Evolutionary conservation across 139 green algal species (phyloP).

Genomic region (Closterium sp.): DNA sequence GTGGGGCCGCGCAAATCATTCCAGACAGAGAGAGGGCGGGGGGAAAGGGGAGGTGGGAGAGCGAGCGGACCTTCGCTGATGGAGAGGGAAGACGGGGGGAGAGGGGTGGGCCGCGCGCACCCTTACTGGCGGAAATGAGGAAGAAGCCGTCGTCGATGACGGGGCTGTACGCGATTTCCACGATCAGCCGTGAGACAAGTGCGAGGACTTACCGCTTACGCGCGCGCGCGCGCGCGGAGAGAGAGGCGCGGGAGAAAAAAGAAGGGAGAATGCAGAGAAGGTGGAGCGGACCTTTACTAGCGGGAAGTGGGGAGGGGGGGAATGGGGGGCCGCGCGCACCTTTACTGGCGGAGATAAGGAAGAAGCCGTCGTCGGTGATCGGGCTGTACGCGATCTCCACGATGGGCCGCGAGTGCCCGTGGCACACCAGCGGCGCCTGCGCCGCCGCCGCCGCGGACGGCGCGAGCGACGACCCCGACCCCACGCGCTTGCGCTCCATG

Average conservation of each 20-base stretch:
- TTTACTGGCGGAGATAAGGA: conserved; percentile 91
- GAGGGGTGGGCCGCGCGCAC: no score
- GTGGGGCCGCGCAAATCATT: no score
- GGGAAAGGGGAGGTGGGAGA: no score
- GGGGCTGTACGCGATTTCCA: conserved; percentile 85
- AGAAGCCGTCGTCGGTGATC: conserved; percentile 91
- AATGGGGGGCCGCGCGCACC: conserved; percentile 6
- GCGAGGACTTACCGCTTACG: no score
- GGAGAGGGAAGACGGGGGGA: no score
- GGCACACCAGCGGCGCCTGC: conserved; percentile 83
- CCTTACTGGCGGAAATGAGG: conserved; percentile 86
- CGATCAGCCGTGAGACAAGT: conserved; percentile 87
- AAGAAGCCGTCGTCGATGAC: conserved; percentile 94
- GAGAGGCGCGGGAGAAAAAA: no score
- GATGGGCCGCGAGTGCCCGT: conserved; percentile 93
- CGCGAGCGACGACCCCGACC: neutral
- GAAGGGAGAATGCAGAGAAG: no score
- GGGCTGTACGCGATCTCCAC: conserved; percentile 92
- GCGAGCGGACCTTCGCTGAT: no score
- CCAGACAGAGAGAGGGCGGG: no score
- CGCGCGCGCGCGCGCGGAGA: no score
- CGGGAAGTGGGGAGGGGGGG: neutral
- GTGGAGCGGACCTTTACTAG: neutral
- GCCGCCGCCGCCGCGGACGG: conserved; percentile 3
- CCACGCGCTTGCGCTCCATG: neutral